phyloP scores from a whole-genome alignment of 352 stramenopile species.

The Hyaloperonospora brassicae region DNA sequence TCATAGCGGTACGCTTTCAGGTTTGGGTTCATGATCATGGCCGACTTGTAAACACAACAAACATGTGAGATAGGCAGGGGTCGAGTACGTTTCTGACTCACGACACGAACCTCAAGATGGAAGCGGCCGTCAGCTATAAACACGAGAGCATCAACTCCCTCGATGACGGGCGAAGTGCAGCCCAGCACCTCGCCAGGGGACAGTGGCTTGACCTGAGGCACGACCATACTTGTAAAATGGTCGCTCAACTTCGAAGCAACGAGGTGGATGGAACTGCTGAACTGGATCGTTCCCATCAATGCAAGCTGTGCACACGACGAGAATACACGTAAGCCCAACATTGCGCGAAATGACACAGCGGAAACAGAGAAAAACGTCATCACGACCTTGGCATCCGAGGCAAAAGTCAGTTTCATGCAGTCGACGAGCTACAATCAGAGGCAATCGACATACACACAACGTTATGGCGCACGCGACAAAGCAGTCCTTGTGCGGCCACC shows the following conservation, averaged over 20 bases:
- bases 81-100: not conserved
- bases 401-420: constrained; percentile 91
- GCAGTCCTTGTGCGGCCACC: not conserved
- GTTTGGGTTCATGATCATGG: constrained; percentile 98
- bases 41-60: constrained; percentile 42
- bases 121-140: constrained; percentile 99
- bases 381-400: constrained; percentile 55
- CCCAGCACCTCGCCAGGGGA: constrained; percentile 97
- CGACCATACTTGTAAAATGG: constrained; percentile 73
- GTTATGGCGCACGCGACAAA: not conserved
- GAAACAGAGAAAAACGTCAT: not conserved
- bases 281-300: constrained; percentile 95
- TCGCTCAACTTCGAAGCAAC: constrained; percentile 63
- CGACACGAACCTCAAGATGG: constrained; percentile 90
- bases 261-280: constrained; percentile 87
- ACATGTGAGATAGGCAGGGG: not conserved
- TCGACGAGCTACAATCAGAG: constrained; percentile 75
- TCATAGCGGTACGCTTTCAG: constrained; percentile 96
- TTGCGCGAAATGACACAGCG: not conserved
- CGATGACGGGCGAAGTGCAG: constrained; percentile 94
- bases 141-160: constrained; percentile 90
- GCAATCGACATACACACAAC: constrained; percentile 3
- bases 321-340: not conserved
- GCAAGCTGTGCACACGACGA: constrained; percentile 47
- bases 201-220: constrained; percentile 96